Base-by-base conservation (phyloP, 768 basidiomycete species). In the Pleurotus giganteus region DNA sequence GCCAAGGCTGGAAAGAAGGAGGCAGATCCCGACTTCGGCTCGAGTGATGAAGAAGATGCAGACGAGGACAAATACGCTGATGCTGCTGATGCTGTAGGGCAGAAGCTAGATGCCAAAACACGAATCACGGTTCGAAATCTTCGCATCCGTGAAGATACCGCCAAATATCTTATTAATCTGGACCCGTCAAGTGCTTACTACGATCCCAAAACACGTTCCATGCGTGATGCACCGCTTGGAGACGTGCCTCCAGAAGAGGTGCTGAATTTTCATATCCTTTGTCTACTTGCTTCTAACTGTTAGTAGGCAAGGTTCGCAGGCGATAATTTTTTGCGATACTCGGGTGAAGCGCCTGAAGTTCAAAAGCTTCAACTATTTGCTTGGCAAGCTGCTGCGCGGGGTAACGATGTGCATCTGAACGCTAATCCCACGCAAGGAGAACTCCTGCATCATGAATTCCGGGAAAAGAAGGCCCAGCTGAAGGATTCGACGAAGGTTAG, bases 21-120 rank as follows among this genome's bases (percentile, higher is more conserved):
- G 34, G 79, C 71, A 42, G 94, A 96, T 65, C 86, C 88, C 11
- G 97, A 98, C 68, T 98, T 98, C 71, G 96, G 97, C 11, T 94
- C 92, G 27, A 94, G 91, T 67, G 91, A 94, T 58, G 95, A 98
- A 60, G 95, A 98, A 59, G 93, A 94, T 63, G 91, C 86, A 43
- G 96, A 98, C 63, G 94, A 97, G 67, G 94, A 97, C 72, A 97
- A 98, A 73, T 98, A 98, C 63, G 97, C 97, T 11, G 97, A 99
- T 65, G 89, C 91, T 21, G 96, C 96, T 9, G 96, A 99, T 63
- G 94, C 94, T 36, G 95, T 98, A 3, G 97, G 97, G 13, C 97
- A 99, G 69, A 97, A 98, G 70, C 76, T 98, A 62, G 97, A 99
- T 69, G 91, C 95, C 13, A 98, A 99, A 74, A 97, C 94, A 19